Percentiles rank a stretch among this genome's conserved stretches.
phyloP scores from a whole-genome alignment of 1,284 basidiomycete genomes.

The Rhodofomes roseus region DNA sequence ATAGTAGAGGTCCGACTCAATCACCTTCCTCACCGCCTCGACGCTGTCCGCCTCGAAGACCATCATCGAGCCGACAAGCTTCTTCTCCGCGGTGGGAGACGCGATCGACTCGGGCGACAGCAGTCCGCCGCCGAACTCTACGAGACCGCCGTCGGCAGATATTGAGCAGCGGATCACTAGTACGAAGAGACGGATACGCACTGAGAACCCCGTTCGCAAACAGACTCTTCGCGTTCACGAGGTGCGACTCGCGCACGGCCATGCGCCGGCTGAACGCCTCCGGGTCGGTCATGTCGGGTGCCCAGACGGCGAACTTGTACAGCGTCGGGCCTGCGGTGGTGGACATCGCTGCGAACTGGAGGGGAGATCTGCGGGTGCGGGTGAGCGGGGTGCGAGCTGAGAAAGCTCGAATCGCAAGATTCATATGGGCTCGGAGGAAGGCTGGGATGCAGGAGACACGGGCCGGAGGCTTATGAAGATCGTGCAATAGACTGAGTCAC shows the following conservation, averaged over 20 bases:
- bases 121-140: slow-evolving; percentile 27
- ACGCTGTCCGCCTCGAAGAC: slow-evolving; percentile 24
- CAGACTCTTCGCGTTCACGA: slow-evolving; percentile 23
- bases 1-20: slow-evolving; percentile 28
- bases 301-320: slow-evolving; percentile 35
- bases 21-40: slow-evolving; percentile 20
- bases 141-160: not conserved
- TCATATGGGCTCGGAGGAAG: not conserved
- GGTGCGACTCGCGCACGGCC: slow-evolving; percentile 30
- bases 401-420: not conserved
- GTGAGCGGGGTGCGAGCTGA: not conserved
- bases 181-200: slow-evolving; percentile 13
- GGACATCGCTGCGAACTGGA: slow-evolving; percentile 8
- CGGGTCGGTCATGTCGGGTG: slow-evolving; percentile 35
- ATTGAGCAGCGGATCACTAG: not conserved
- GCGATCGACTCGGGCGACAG: slow-evolving; percentile 25
- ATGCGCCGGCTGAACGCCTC: slow-evolving; percentile 32
- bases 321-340: slow-evolving; percentile 5
- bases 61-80: slow-evolving; percentile 27
- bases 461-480: not conserved
- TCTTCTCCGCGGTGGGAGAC: slow-evolving; percentile 19
- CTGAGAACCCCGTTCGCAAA: slow-evolving; percentile 23
- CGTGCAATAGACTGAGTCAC: not conserved
- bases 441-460: not conserved
- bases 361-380: not conserved